Conservation (phyloP, 805 yeast genomes). For the Lachancea sp. region DNA sequence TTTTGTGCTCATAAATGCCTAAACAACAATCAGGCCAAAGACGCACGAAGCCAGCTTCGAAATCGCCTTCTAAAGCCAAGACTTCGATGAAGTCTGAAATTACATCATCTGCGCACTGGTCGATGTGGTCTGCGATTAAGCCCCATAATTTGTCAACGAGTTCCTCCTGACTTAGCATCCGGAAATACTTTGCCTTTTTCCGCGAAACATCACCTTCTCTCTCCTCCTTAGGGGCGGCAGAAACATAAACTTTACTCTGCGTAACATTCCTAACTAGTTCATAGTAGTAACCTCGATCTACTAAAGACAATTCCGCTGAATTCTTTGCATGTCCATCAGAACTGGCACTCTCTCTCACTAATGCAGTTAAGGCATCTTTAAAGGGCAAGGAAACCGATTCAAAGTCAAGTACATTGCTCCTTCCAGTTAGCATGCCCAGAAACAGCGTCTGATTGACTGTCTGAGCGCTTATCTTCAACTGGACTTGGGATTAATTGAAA, state of each 20-base stretch:
- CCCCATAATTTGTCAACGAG: conserved; percentile 4
- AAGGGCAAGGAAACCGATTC: conserved; percentile 1
- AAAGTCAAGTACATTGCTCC: not conserved
- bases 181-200: conserved; percentile 4
- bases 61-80: conserved; percentile 1
- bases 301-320: not conserved
- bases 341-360: not conserved
- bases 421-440: conserved; percentile 5
- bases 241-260: conserved; percentile 2
- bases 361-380: not conserved
- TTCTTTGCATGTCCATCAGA: not conserved
- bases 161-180: conserved; percentile 9
- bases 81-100: conserved; percentile 2
- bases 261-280: conserved; percentile 2
- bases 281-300: conserved; percentile 1
- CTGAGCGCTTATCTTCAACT: no score
- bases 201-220: not conserved
- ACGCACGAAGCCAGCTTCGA: conserved; percentile 4
- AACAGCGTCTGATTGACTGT: no score
- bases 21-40: conserved; percentile 3
- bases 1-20: not conserved
- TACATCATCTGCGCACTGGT: conserved; percentile 3
- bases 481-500: no score
- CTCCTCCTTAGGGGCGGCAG: not conserved
- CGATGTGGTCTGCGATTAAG: not conserved